Base-by-base conservation (phyloP, 2,329 filamentous ascomycete species). In the Samsoniella hepiali region DNA sequence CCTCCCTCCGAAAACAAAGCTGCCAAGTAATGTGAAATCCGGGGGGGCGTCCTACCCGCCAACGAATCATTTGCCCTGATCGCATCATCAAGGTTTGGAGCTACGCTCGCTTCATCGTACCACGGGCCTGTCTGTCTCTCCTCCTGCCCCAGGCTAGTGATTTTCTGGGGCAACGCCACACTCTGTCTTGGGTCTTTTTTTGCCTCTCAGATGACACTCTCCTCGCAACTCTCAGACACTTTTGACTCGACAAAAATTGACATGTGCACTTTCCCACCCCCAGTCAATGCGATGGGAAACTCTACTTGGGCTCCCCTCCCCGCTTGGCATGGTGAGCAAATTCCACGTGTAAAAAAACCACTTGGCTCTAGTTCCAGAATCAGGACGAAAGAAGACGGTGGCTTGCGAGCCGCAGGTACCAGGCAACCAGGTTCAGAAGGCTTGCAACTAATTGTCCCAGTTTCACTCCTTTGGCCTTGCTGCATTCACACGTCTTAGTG, bases 91-190 rank as follows among this genome's bases (percentile, higher is more conserved):
- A 40, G 34, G 57, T 50, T 59, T 59, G 57, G 44, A 32, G 34
- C 44, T 50, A 58, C 55, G 29, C 17, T 49, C 56, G 57, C 57
- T 50, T 59, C 44, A 50, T 59, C 57, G 57, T 59, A 59, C 57
- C 57, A 59, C 34, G 57, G 34, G n/a, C 55, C 42, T 58, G 32
- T 22, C 22, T 22, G 22, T 22, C 17, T 17, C 36, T 29, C 22
- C 13, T 54, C 34, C 32, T 22, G 22, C 51, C 31, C 10, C 31
- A 9, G 8, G 27, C 31, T 45, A 29, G 47, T 47, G 55, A 47
- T 58, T 58, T 47, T 38, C 55, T 58, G 55, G 55, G 55, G 55
- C 55, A 58, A 47, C 17, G 31, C 31, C 55, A 58, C 54, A 45
- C 55, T 27, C 40, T 47, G 8, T 47, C 31, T 17, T 22, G 22